Evolutionary conservation across 345 rosid genomes (phyloP).

Genomic region (Eucalyptus fibrosa): DNA sequence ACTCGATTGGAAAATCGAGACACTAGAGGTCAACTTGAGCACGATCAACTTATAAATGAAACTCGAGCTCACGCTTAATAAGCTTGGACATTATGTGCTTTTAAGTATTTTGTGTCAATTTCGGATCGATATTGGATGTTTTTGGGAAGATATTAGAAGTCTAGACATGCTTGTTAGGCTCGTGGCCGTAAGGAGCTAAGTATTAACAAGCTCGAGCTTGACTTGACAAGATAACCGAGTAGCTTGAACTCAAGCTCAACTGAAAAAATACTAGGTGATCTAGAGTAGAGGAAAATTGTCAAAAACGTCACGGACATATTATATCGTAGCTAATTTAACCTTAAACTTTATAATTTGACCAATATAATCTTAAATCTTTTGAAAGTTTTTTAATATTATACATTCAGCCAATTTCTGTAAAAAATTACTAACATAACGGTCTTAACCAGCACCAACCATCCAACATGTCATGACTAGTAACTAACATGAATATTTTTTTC

Average conservation of each 20-base stretch:
- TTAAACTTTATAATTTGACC: neutral
- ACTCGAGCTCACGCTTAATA: neutral
- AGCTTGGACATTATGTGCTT: neutral
- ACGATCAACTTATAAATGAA: neutral
- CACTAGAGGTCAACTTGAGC: neutral
- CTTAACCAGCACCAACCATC: accelerated
- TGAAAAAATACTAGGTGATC: neutral
- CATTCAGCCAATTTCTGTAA: accelerated
- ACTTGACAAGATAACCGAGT: neutral
- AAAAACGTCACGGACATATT: neutral
- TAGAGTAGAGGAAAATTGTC: neutral
- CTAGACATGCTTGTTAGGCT: neutral
- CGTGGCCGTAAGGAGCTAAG: accelerated
- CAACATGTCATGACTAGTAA: neutral
- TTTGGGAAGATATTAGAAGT: neutral
- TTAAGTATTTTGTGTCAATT: neutral
- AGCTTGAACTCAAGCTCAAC: neutral
- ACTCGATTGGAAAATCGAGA: neutral
- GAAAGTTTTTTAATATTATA: neutral
- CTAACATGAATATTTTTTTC: neutral
- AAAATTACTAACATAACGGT: accelerated
- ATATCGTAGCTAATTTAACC: accelerated
- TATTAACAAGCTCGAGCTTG: neutral
- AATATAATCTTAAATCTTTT: neutral
- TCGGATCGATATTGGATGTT: neutral